Evolutionary conservation across 208 protist genomes (phyloP).

Genomic region (Endotrypanum monterogeii): DNA sequence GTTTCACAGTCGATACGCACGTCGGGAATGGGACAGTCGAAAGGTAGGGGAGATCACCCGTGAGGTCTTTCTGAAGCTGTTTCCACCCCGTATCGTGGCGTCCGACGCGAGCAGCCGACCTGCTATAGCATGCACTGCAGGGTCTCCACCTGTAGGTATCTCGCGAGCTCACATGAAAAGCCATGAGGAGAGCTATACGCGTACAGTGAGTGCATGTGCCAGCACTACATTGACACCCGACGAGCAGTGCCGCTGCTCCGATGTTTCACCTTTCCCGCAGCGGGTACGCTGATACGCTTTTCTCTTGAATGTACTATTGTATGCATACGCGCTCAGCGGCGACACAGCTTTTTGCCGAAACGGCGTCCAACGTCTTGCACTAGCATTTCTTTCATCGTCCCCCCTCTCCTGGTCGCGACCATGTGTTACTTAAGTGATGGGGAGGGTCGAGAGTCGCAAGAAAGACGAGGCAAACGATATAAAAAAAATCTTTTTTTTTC

Average conservation of each 20-base stretch:
- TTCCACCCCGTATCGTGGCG: constrained; percentile 8
- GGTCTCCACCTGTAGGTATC: constrained; percentile 6
- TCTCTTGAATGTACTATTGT: not conserved
- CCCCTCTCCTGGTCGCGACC: not conserved
- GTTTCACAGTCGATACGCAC: constrained; percentile 70
- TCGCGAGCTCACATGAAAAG: constrained; percentile 3
- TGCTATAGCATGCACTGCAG: not conserved
- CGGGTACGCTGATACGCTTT: constrained; percentile 4
- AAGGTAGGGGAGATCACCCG: constrained; percentile 68
- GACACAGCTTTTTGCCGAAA: not conserved
- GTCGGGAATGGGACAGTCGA: constrained; percentile 45
- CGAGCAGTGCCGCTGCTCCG: constrained; percentile 1
- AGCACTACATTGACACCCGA: constrained; percentile 17
- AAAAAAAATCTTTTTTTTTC: not conserved
- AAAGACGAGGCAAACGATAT: not conserved
- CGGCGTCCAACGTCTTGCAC: not conserved
- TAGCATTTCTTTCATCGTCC: not conserved
- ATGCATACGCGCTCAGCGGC: not conserved
- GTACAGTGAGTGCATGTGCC: constrained; percentile 26
- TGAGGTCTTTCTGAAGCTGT: constrained; percentile 28
- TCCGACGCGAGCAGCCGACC: not conserved
- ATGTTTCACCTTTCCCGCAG: constrained; percentile 9
- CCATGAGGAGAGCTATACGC: constrained; percentile 30
- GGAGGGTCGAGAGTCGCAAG: not conserved
- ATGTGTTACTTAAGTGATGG: not conserved